Conservation (phyloP, 352 stramenopile species). For the Globisporangium paroecandrum region DNA sequence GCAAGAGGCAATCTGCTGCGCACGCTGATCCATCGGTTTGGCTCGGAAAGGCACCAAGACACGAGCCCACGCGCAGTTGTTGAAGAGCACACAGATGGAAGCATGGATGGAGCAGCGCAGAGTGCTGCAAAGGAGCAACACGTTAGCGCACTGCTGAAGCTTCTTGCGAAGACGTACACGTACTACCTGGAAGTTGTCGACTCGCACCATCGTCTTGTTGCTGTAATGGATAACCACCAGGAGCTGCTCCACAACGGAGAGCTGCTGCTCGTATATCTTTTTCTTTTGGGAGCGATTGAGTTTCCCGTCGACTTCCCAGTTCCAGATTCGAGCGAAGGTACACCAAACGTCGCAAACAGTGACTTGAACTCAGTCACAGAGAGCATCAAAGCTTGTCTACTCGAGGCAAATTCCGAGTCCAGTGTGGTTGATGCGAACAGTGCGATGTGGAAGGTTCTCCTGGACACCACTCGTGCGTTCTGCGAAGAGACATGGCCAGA, state of each 20-base stretch:
- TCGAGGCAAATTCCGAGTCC: background rate
- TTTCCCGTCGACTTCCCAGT: slow-evolving; percentile 25
- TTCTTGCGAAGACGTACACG: slow-evolving; percentile 58
- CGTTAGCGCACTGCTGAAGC: slow-evolving; percentile 34
- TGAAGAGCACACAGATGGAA: background rate
- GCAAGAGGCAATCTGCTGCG: slow-evolving; percentile 47
- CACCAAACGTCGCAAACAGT: slow-evolving; percentile 14
- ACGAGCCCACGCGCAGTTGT: background rate
- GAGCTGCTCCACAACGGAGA: slow-evolving; percentile 39
- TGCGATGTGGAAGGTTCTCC: slow-evolving; percentile 32
- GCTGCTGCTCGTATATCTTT: slow-evolving; percentile 41
- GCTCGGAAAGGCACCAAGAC: background rate
- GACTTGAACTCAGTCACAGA: slow-evolving; percentile 23
- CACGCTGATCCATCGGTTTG: slow-evolving; percentile 19
- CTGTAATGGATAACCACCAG: slow-evolving; percentile 22
- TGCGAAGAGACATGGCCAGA: slow-evolving; percentile 72
- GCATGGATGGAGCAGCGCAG: background rate
- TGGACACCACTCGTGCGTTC: slow-evolving; percentile 36
- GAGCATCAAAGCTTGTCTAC: slow-evolving; percentile 27
- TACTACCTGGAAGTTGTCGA: slow-evolving; percentile 56
- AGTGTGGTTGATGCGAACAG: background rate
- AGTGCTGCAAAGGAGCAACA: background rate
- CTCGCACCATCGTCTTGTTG: slow-evolving; percentile 29
- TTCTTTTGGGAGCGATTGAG: slow-evolving; percentile 24
- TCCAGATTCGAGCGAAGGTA: slow-evolving; percentile 14